These are phyloP conservation scores for Russula brevipes DNA, from an alignment of 768 basidiomycete species.

Conservation along the genomic window DNA sequence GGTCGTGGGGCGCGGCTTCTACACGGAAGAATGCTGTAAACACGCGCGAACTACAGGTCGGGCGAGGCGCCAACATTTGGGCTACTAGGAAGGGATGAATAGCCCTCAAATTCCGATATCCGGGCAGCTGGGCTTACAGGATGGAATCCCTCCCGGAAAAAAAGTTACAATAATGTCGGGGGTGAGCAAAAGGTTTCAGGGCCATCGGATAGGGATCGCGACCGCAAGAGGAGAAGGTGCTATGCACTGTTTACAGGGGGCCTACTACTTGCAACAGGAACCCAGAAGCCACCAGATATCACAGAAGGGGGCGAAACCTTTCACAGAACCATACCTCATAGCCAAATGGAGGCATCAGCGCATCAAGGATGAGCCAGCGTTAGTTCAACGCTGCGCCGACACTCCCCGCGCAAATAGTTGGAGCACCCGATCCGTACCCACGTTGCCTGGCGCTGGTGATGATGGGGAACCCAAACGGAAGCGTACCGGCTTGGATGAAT, in stretches of 20 bases:
- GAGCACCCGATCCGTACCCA: neutral
- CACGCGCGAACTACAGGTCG: neutral
- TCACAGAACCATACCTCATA: neutral
- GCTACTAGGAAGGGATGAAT: neutral
- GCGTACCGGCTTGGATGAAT: neutral
- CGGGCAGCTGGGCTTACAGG: neutral
- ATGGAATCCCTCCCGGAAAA: neutral
- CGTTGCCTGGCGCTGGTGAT: neutral
- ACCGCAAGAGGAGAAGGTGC: neutral
- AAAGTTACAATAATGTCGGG: neutral
- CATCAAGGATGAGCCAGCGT: neutral
- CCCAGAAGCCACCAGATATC: neutral
- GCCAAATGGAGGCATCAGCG: constrained; percentile 8
- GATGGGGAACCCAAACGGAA: neutral
- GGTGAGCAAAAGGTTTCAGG: neutral
- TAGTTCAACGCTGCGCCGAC: neutral
- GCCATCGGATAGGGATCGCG: neutral
- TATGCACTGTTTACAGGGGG: neutral
- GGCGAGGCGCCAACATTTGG: neutral
- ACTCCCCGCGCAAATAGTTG: neutral
- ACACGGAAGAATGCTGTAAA: neutral
- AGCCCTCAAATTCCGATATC: neutral
- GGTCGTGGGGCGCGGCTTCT: too few species aligned
- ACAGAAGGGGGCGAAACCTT: neutral
- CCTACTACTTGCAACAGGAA: neutral